These are phyloP conservation scores for Wickerhamiella siamensis DNA, from an alignment of 805 yeast genomes.

Conservation along the genomic window DNA sequence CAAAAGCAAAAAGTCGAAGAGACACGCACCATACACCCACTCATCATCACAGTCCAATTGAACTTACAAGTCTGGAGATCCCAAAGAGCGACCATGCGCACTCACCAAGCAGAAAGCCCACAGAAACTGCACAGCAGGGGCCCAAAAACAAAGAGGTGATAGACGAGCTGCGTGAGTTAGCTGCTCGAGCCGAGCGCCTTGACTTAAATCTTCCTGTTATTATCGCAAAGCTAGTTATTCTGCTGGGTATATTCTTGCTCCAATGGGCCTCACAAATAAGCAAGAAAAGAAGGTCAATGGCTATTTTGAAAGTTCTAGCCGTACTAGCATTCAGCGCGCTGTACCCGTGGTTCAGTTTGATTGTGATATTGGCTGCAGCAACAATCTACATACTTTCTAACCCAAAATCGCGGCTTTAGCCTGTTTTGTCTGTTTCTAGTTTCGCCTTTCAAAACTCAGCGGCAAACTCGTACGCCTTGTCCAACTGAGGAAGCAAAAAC, in stretches of 20 bases:
- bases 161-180: constrained; percentile 4
- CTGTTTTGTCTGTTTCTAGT: too few relatives aligned
- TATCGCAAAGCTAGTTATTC: constrained; percentile 12
- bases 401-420: too few relatives aligned
- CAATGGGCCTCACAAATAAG: constrained; percentile 8
- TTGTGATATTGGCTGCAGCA: too few relatives aligned
- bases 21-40: not conserved
- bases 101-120: too few relatives aligned
- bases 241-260: constrained; percentile 10
- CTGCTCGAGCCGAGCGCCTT: constrained; percentile 1
- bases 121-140: too few relatives aligned
- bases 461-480: not conserved
- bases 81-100: too few relatives aligned
- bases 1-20: not conserved
- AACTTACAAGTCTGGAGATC: not conserved
- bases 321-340: constrained; percentile 7
- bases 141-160: not conserved
- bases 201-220: constrained; percentile 7
- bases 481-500: not conserved
- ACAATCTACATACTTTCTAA: too few relatives aligned
- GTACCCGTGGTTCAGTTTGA: constrained; percentile 7
- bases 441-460: not conserved
- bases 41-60: not conserved
- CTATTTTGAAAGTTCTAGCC: constrained; percentile 7
- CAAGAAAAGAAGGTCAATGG: constrained; percentile 2